Conservation (phyloP, 768 basidiomycete species). For the Dacryopinax spathularia region DNA sequence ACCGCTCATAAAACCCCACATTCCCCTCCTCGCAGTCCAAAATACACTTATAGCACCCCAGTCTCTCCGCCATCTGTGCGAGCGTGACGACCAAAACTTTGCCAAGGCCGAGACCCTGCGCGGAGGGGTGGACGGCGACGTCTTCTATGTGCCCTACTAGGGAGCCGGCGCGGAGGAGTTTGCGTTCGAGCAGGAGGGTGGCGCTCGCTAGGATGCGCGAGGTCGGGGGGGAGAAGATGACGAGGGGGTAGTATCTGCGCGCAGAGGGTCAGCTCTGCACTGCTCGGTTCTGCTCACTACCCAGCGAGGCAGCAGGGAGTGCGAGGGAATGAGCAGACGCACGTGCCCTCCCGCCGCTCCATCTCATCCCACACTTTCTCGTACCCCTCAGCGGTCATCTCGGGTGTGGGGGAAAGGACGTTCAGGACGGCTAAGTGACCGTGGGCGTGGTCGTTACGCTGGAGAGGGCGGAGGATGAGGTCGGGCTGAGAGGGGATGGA, state of each 20-base stretch:
- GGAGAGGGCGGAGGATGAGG: constrained; percentile 58
- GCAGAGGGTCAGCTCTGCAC: no score
- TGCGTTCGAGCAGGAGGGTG: constrained; percentile 77
- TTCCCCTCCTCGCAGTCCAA: constrained; percentile 86
- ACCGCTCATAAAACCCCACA: constrained; percentile 91
- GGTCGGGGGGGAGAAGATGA: constrained; percentile 58
- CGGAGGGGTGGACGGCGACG: constrained; percentile 75
- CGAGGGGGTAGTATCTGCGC: constrained; percentile 67
- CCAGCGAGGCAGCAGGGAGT: no score
- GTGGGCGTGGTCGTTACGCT: constrained; percentile 65
- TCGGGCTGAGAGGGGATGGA: background rate
- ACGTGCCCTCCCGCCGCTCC: background rate
- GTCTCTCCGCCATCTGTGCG: constrained; percentile 63
- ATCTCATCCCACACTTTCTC: constrained; percentile 49
- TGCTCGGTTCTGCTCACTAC: no score
- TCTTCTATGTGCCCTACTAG: constrained; percentile 94
- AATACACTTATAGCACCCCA: constrained; percentile 91
- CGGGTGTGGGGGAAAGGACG: constrained; percentile 55
- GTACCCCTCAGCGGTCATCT: constrained; percentile 56
- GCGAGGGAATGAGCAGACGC: background rate
- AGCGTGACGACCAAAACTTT: constrained; percentile 74
- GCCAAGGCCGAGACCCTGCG: constrained; percentile 89
- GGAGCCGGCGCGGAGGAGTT: constrained; percentile 79
- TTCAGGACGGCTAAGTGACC: constrained; percentile 72
- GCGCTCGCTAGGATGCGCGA: constrained; percentile 78